Base-by-base conservation (phyloP, 805 yeast genomes). In the Cyberlindnera maclurae region DNA sequence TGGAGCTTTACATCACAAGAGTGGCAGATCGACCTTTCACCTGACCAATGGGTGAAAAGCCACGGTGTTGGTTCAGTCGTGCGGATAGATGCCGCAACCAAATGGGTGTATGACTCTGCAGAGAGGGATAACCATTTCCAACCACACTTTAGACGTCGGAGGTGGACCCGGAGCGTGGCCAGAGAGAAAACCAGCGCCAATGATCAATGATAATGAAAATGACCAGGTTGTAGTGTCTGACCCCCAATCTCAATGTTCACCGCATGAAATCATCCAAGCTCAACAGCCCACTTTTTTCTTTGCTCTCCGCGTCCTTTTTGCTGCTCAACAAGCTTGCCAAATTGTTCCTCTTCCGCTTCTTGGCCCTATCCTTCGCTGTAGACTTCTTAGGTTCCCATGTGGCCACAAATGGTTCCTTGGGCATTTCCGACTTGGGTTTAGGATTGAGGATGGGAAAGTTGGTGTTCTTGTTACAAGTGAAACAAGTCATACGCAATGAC, bases 21-120 rank as follows among this genome's bases (percentile, higher is more conserved):
- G 11, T 86, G 96, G 96, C 61, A 59, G 9, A 52, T 84, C 34
- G 95, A 86, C 57, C 65, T 79, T 34, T 63, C 71, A 15, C 86
- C 87, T 0, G 60, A 63, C 18, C 58, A 51, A 3, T 86, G 95
- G 95, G 84, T 79, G 7, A 59, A 59, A 33, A 53, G 59, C 3
- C 70, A 74, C 38, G 62, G 72, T 36, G 60, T 81, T 12, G 42
- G 50, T 22, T 26, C 27, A 4, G 80, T 75, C 33, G 76, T 81
- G 12, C 68, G 66, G 15, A 66, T 83, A 15, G 94, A 86, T 59
- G 64, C 73, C 22, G 88, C 78, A 40, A 83, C 82, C 30, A 86
- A 86, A 58, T 86, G 95, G 95, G 90, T 84, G 15, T 86, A 86
- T 56, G 95, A 86, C 57, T 54, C 58, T 48, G 49, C 40, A 15